These are phyloP conservation scores for Boeremia exigua DNA, from an alignment of 2,329 filamentous ascomycete species.

Conservation along the genomic window DNA sequence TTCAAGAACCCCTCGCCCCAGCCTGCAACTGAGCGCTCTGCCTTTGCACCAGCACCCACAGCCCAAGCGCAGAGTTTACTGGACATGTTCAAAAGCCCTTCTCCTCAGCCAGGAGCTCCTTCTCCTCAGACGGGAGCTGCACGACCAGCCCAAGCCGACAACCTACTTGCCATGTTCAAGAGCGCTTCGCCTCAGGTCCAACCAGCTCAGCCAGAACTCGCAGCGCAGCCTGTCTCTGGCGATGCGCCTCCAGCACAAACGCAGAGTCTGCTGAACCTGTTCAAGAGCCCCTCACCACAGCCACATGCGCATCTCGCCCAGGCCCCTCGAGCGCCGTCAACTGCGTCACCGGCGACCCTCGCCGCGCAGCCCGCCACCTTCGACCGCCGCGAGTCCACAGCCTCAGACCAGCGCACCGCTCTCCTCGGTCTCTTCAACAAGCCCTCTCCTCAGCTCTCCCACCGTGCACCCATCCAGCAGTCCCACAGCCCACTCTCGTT, in stretches of 20 bases:
- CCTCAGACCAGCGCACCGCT: constrained; percentile 42
- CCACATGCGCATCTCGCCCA: constrained; percentile 2
- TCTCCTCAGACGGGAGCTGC: constrained; percentile 17
- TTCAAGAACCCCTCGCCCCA: constrained; percentile 24
- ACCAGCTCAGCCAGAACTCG: neutral
- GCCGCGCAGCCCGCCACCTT: constrained; percentile 17
- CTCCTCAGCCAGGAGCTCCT: constrained; percentile 14
- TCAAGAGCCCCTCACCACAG: constrained; percentile 16
- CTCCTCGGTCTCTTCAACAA: constrained; percentile 48
- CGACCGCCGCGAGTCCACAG: constrained; percentile 36
- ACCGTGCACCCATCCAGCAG: constrained; percentile 21
- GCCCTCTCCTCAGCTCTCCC: constrained; percentile 22
- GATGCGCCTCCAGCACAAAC: constrained; percentile 8
- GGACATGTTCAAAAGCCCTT: constrained; percentile 23
- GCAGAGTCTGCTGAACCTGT: constrained; percentile 17
- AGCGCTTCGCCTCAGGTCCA: constrained; percentile 12
- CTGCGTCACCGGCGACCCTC: constrained; percentile 3
- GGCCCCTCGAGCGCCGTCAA: neutral
- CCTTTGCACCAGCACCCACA: constrained; percentile 6
- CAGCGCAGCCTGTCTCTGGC: constrained; percentile 23
- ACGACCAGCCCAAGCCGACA: constrained; percentile 26
- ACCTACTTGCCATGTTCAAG: constrained; percentile 29
- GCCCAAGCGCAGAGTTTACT: constrained; percentile 30
- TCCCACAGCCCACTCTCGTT: constrained; percentile 28
- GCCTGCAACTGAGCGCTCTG: neutral